These are phyloP conservation scores for Nemania sp. DNA, from an alignment of 2,329 filamentous ascomycete genomes.

Conservation along the genomic window DNA sequence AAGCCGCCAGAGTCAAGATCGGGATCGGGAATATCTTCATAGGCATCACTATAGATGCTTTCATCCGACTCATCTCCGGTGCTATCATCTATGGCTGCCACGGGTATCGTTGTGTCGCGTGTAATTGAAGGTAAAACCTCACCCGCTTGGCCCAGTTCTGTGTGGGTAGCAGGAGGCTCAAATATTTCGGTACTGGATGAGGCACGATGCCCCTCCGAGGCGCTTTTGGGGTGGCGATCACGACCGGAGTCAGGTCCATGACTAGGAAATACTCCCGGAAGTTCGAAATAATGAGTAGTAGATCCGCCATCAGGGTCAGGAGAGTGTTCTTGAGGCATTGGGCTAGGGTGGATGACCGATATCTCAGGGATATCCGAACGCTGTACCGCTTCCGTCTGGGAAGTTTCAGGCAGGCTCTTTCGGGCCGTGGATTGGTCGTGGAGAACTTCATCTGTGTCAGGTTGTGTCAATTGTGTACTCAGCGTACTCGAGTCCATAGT, in stretches of 20 bases:
- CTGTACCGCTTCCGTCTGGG: neutral
- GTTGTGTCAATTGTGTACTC: constrained; percentile 27
- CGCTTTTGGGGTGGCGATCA: neutral
- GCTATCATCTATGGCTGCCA: constrained; percentile 42
- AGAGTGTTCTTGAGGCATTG: constrained; percentile 33
- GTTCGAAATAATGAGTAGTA: constrained; percentile 46
- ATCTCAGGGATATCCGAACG: constrained; percentile 46
- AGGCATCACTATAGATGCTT: constrained; percentile 73
- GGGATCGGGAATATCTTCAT: constrained; percentile 70
- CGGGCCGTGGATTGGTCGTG: constrained; percentile 15
- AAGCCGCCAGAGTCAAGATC: constrained; percentile 69
- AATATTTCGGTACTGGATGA: constrained; percentile 26
- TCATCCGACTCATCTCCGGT: constrained; percentile 46
- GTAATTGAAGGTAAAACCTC: constrained; percentile 36
- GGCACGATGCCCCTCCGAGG: neutral
- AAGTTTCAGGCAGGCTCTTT: constrained; percentile 15
- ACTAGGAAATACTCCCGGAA: constrained; percentile 65
- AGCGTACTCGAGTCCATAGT: constrained; percentile 29
- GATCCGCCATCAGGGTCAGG: constrained; percentile 5
- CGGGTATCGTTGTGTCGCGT: constrained; percentile 37
- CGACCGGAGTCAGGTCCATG: constrained; percentile 29
- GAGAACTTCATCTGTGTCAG: constrained; percentile 26
- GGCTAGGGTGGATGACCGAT: constrained; percentile 50
- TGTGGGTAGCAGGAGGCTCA: constrained; percentile 31
- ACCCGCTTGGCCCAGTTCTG: constrained; percentile 23